phyloP scores from a whole-genome alignment of 345 rosid genomes.

The Syzygium oleosum region DNA sequence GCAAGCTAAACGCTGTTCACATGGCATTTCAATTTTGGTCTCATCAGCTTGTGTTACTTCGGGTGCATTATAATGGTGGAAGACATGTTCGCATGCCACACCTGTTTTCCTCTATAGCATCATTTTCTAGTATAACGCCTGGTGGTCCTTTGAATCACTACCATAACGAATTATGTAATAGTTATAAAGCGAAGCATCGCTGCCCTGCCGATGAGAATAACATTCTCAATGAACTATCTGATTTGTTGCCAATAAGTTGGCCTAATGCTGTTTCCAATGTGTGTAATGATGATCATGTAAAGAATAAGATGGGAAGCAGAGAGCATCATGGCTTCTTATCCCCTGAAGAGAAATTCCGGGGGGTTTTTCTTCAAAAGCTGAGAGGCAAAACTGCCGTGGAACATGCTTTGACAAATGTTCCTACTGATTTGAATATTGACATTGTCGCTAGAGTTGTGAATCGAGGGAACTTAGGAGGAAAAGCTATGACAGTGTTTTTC shows the following conservation, averaged over 20 bases:
- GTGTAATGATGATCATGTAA: neutral
- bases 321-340: conserved; percentile 37
- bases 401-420: conserved; percentile 32
- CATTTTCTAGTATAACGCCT: conserved; percentile 3
- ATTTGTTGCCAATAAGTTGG: conserved; percentile 36
- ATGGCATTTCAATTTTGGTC: conserved; percentile 17
- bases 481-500: conserved; percentile 60
- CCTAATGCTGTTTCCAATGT: conserved; percentile 1
- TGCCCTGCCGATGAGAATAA: conserved; percentile 27
- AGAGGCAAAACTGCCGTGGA: conserved; percentile 45
- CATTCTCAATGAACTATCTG: conserved; percentile 53
- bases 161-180: conserved; percentile 1
- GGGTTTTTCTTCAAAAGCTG: conserved; percentile 77
- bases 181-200: neutral
- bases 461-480: conserved; percentile 60
- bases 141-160: neutral
- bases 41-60: neutral
- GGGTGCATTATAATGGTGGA: neutral
- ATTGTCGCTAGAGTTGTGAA: conserved; percentile 58
- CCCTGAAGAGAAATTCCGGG: conserved; percentile 72
- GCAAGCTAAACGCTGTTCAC: neutral
- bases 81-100: conserved; percentile 6
- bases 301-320: conserved; percentile 7
- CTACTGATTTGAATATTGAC: conserved; percentile 41
- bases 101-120: conserved; percentile 1